phyloP scores from a whole-genome alignment of 768 basidiomycete species.

The Leccinum disarticulatum region DNA sequence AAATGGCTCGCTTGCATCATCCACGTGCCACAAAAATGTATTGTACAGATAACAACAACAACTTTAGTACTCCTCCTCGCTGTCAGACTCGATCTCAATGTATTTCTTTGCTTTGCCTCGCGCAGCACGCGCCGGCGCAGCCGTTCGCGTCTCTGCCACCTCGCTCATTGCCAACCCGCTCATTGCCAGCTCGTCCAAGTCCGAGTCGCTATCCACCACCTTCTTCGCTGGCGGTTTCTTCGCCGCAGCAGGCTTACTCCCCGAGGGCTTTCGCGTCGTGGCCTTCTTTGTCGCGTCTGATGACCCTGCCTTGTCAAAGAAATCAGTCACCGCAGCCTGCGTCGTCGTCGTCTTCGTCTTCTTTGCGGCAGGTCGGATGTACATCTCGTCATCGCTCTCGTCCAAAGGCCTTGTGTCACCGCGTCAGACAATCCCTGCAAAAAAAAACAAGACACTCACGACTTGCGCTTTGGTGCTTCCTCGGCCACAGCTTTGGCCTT shows the following conservation, averaged over 20 bases:
- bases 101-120: constrained; percentile 56
- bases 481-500: constrained; percentile 41
- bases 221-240: constrained; percentile 50
- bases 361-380: constrained; percentile 51
- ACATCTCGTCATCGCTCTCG: constrained; percentile 39
- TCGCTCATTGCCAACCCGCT: constrained; percentile 44
- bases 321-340: constrained; percentile 55
- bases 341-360: constrained; percentile 41
- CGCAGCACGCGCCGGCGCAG: constrained; percentile 49
- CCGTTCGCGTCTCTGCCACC: constrained; percentile 40
- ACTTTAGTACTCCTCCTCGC: constrained; percentile 45
- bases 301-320: constrained; percentile 50
- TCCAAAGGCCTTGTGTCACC: constrained; percentile 29
- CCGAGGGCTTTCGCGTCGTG: constrained; percentile 50
- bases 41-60: constrained; percentile 4
- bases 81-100: constrained; percentile 56
- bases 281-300: constrained; percentile 41
- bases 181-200: constrained; percentile 37
- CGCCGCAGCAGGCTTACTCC: constrained; percentile 55
- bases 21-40: constrained; percentile 13
- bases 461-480: constrained; percentile 61
- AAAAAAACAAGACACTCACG: constrained; percentile 38
- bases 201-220: constrained; percentile 41
- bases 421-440: constrained; percentile 12
- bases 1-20: constrained; percentile 11